phyloP scores from a whole-genome alignment of 2,329 filamentous ascomycete genomes.

The Penicillium sp. region DNA sequence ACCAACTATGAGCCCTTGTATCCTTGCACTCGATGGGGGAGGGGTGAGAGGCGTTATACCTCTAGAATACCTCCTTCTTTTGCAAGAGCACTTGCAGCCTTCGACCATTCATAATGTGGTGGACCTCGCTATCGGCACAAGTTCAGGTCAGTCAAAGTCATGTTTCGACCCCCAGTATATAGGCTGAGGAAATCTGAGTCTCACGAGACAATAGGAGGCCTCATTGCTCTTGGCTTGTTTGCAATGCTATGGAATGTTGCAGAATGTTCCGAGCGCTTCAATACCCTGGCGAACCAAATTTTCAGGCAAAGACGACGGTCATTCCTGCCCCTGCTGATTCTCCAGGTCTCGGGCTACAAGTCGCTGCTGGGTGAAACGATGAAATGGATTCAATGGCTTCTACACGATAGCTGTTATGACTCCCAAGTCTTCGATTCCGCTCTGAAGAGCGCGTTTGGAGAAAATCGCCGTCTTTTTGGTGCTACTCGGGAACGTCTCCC shows the following conservation, averaged over 20 bases:
- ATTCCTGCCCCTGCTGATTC: background rate
- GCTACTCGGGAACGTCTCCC: background rate
- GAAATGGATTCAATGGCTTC: background rate
- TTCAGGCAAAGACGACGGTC: background rate
- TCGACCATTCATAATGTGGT: background rate
- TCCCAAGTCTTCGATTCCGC: conserved; percentile 22
- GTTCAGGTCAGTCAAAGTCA: background rate
- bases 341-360: background rate
- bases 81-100: background rate
- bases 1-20: background rate
- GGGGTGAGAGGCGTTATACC: conserved; percentile 2
- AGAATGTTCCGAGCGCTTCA: background rate
- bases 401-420: conserved; percentile 30
- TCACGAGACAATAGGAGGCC: background rate
- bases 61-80: background rate
- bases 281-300: background rate
- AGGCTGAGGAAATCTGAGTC: background rate
- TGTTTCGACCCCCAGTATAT: background rate
- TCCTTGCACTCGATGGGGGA: conserved; percentile 1
- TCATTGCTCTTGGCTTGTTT: conserved; percentile 1
- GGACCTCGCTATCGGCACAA: conserved; percentile 4
- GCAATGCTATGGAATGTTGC: background rate
- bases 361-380: background rate
- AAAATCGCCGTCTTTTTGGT: conserved; percentile 24
- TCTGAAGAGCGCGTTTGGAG: conserved; percentile 22